Base-by-base conservation (phyloP, 495 filamentous ascomycete genomes). In the Diplogelasinospora grovesii region DNA sequence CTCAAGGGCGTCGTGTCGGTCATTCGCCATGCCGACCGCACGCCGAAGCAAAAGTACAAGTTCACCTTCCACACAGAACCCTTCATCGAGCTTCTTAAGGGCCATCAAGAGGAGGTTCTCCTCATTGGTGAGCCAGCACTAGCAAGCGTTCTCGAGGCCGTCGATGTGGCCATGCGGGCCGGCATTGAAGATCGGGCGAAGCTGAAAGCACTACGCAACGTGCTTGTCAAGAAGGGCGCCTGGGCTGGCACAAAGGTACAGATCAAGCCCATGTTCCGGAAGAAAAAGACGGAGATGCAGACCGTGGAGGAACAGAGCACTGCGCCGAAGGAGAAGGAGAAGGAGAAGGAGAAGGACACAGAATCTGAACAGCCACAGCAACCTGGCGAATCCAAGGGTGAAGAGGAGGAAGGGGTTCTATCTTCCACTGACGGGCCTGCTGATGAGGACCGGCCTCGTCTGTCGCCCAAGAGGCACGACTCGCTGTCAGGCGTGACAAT, bases 41-140 rank as follows among this genome's bases (percentile, higher is more conserved):
- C 92, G 8, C 92, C 92, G 5, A 98, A 98, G 60, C 92, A 98
- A 51, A 98, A 98, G 54, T 95, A 94, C 68, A 98, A 98, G 54
- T 97, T 96, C 57, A 98, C 92, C 0, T 98, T 98, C 53, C 93
- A 97, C 60, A 93, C 85, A 6, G 85, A 89, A 47, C 93, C 93
- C 4, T 98, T 98, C 55, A 86, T 97, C 33, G 85, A 95, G 43
- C 71, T 98, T 5, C 72, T 98, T 28, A 89, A 85, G 56, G 92
- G 92, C 1, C 90, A 98, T 55, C 84, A 89, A 51, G 90, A 97
- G 66, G 92, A 98, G 51, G 90, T 98, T 7, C 77, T 98, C 7
- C 79, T 98, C 10, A 89, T 95, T 48, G 89, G 89, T 6, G 88
- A 90, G 55, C 78, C 85, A 23, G 93, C 93, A 0, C 70, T 98